phyloP scores from a whole-genome alignment of 2,329 filamentous ascomycete species.

The Alternaria gaisen region DNA sequence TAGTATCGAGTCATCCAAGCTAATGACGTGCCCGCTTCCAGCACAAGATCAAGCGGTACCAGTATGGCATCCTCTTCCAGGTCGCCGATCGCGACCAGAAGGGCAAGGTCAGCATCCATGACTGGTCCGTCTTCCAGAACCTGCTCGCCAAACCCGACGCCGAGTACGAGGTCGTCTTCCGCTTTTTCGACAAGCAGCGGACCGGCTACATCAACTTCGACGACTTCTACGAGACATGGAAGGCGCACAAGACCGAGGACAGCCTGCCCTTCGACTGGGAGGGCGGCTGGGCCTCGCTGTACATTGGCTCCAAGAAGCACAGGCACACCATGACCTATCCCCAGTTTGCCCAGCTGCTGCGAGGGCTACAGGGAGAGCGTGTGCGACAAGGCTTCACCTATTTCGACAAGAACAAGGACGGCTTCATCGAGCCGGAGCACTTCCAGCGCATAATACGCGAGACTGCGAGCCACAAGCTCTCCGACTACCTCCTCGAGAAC shows the following conservation, averaged over 20 bases:
- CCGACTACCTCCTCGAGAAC: constrained; percentile 91
- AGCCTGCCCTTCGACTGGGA: constrained; percentile 96
- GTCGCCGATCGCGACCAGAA: constrained; percentile 82
- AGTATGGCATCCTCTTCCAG: constrained; percentile 91
- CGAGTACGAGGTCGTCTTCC: constrained; percentile 98
- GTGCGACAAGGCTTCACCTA: constrained; percentile 93
- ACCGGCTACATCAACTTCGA: constrained; percentile 89
- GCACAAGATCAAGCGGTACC: constrained; percentile 98
- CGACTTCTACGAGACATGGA: constrained; percentile 84
- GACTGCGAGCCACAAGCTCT: constrained; percentile 94
- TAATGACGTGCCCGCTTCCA: constrained; percentile 55
- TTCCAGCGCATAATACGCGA: constrained; percentile 97
- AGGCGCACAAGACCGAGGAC: constrained; percentile 84
- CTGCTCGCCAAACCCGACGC: constrained; percentile 92
- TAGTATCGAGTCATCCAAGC: constrained; percentile 33
- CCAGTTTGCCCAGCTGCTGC: constrained; percentile 98
- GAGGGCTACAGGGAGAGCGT: constrained; percentile 92
- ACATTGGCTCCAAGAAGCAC: constrained; percentile 87
- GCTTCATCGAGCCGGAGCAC: constrained; percentile 93
- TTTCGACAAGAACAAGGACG: constrained; percentile 90
- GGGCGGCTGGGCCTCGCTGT: constrained; percentile 94
- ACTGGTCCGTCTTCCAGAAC: constrained; percentile 95
- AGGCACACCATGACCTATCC: constrained; percentile 92
- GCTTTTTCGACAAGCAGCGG: constrained; percentile 88
- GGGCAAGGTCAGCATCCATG: constrained; percentile 78